phyloP scores from a whole-genome alignment of 495 filamentous ascomycete genomes.

The Aeminium ludgeri region DNA sequence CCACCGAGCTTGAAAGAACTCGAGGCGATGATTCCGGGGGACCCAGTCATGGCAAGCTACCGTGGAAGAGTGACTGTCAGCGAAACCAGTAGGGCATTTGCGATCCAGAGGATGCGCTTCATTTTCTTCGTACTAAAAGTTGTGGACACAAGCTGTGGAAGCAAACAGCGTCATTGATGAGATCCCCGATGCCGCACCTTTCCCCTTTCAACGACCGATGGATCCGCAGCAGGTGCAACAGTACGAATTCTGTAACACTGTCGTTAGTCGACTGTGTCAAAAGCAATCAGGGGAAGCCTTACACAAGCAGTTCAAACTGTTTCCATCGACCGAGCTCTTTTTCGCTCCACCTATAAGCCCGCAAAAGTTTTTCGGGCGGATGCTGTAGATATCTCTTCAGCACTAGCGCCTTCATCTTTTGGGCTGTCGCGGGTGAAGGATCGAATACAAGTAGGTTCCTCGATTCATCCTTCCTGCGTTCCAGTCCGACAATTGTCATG shows the following conservation, averaged over 20 bases:
- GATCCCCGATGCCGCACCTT: no score
- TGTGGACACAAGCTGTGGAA: no score
- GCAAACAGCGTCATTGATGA: no score
- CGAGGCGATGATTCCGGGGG: no score
- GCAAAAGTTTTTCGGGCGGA: conserved; percentile 41
- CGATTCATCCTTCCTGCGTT: conserved; percentile 45
- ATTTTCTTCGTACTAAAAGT: no score
- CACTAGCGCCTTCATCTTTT: conserved; percentile 31
- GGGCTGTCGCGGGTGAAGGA: conserved; percentile 62
- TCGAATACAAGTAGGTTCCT: conserved; percentile 75
- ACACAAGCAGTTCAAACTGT: conserved; percentile 68
- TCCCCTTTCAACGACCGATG: neutral
- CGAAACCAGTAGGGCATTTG: no score
- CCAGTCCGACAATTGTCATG: conserved; percentile 78
- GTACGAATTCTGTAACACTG: no score
- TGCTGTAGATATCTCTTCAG: conserved; percentile 24
- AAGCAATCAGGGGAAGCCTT: conserved; percentile 19
- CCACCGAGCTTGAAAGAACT: no score
- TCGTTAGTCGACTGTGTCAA: neutral
- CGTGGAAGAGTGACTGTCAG: no score
- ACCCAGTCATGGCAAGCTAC: no score
- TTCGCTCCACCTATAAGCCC: conserved; percentile 50
- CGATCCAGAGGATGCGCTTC: no score
- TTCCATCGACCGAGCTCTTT: conserved; percentile 51
- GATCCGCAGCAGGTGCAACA: no score